Evolutionary conservation across 2,329 filamentous ascomycete genomes (phyloP), one percentile per base, ranked within the genome.

Genomic region (Juglanconis oblonga): DNA sequence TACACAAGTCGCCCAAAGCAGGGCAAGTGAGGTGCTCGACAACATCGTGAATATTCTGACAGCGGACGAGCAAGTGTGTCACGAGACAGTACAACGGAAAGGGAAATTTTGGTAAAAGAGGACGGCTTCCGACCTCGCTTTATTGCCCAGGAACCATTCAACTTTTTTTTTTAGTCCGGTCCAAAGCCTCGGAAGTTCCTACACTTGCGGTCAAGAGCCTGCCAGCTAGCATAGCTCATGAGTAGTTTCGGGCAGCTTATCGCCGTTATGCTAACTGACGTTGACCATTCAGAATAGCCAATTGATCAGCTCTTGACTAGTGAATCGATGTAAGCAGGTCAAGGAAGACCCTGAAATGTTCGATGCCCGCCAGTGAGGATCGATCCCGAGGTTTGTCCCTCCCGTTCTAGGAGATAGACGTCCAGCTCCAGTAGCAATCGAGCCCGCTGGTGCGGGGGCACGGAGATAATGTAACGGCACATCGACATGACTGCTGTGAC

Each of bases 1-100:
- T 31, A 77, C 85, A 55, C 79, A 67, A 49, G 81, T 80, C 35
- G 79, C 80, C 51, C 81, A 74, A 61, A 76, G 72, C 14, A 80
- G 66, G 13, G 70, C 59, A 31, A 78, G 49, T 24, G 78, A 60
- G 55, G 66, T 63, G 3, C 63, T 59, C 31, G 65, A 64, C 44
- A 72, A 31, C 73, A 74, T 75, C 14, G 42, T 69, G 54, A n/a
- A 42, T 24, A 13, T 31, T 35, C 7, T 44, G 38, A 24, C 10
- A 35, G 29, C 36, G 49, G 24, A 24, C 31, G 5, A 24, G 32
- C n/a, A 55, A 38, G 45, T 42, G 36, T 42, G 36, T 53, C 45
- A 62, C 52, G 52, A 48, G 44, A 47, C 42, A 13, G n/a, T 13
- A 51, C 5, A 49, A 49, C 17, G 24, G 2, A 14, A 55, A 14